phyloP scores from a whole-genome alignment of 2,329 filamentous ascomycete species.

The Aspergillus sp. region DNA sequence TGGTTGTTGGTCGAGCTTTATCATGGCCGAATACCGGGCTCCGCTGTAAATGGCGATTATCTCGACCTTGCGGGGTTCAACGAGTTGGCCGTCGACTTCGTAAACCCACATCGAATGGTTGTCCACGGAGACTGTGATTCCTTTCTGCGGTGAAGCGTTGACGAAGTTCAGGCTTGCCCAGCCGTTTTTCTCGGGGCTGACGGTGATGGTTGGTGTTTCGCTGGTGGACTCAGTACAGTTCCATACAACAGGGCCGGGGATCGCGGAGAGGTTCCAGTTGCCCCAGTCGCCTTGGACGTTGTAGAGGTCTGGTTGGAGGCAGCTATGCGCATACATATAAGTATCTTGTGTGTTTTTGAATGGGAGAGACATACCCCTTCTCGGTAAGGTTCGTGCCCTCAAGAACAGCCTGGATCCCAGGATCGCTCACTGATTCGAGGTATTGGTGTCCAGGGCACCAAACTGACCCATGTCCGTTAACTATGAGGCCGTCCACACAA shows the following conservation, averaged over 20 bases:
- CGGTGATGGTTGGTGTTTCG: conserved; percentile 45
- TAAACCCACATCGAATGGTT: conserved; percentile 47
- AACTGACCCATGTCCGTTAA: conserved; percentile 61
- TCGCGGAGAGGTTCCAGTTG: conserved; percentile 27
- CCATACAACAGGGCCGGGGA: conserved; percentile 28
- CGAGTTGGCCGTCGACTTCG: conserved; percentile 45
- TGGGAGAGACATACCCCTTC: conserved; percentile 28
- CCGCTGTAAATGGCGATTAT: conserved; percentile 36
- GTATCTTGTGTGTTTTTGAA: neutral
- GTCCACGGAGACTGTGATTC: conserved; percentile 50
- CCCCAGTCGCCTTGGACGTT: conserved; percentile 23
- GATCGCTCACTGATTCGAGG: conserved; percentile 34
- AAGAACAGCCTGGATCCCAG: conserved; percentile 21
- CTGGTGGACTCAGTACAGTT: conserved; percentile 51
- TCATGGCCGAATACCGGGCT: conserved; percentile 42
- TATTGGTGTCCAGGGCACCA: conserved; percentile 51
- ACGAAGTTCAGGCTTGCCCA: conserved; percentile 60
- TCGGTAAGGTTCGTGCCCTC: conserved; percentile 27
- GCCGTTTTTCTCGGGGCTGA: conserved; percentile 31
- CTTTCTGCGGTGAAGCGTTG: conserved; percentile 51
- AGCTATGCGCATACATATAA: conserved; percentile 2
- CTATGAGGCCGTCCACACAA: conserved; percentile 60
- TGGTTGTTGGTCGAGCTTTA: conserved; percentile 42
- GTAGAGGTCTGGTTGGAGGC: conserved; percentile 25
- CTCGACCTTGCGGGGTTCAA: conserved; percentile 41